Percentiles rank a stretch among this genome's conserved stretches.
phyloP scores from a whole-genome alignment of 2,329 filamentous ascomycete genomes.

The Fusarium aywerte region DNA sequence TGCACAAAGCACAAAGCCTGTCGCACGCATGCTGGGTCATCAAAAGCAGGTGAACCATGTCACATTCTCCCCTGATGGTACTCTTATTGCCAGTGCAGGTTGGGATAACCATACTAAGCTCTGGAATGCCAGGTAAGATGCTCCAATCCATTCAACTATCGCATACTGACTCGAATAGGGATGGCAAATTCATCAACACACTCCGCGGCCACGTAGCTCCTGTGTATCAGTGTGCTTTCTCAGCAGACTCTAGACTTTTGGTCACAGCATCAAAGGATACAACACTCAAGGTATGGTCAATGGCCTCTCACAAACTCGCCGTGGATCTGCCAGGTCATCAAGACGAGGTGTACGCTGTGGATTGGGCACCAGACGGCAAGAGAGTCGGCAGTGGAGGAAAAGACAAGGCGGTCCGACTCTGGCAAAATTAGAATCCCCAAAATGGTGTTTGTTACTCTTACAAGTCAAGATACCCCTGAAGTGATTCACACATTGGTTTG shows the following conservation, averaged over 20 bases:
- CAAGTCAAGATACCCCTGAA: constrained; percentile 42
- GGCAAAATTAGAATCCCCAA: constrained; percentile 64
- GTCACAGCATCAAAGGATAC: constrained; percentile 92
- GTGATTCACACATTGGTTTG: constrained; percentile 19
- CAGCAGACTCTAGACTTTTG: constrained; percentile 87
- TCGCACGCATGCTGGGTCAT: constrained; percentile 90
- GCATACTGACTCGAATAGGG: constrained; percentile 53
- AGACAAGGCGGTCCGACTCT: constrained; percentile 80
- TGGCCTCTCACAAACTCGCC: constrained; percentile 82
- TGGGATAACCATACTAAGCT: constrained; percentile 97
- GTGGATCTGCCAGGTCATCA: constrained; percentile 87
- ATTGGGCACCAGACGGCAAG: constrained; percentile 93
- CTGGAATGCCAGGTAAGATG: constrained; percentile 80
- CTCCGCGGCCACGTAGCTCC: constrained; percentile 88
- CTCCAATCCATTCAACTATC: neutral
- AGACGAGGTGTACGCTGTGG: constrained; percentile 93
- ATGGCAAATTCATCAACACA: constrained; percentile 84
- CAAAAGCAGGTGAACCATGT: constrained; percentile 98
- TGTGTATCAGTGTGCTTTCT: constrained; percentile 93
- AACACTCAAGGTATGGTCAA: constrained; percentile 94
- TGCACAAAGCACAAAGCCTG: constrained; percentile 78
- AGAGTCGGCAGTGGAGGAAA: constrained; percentile 92
- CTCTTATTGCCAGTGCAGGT: constrained; percentile 84
- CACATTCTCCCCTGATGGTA: constrained; percentile 89
- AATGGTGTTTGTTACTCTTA: constrained; percentile 31